Percentiles rank a stretch among this genome's conserved stretches.
Evolutionary conservation across 2,329 filamentous ascomycete species (phyloP).

Genomic region (Penicillium glabrum): DNA sequence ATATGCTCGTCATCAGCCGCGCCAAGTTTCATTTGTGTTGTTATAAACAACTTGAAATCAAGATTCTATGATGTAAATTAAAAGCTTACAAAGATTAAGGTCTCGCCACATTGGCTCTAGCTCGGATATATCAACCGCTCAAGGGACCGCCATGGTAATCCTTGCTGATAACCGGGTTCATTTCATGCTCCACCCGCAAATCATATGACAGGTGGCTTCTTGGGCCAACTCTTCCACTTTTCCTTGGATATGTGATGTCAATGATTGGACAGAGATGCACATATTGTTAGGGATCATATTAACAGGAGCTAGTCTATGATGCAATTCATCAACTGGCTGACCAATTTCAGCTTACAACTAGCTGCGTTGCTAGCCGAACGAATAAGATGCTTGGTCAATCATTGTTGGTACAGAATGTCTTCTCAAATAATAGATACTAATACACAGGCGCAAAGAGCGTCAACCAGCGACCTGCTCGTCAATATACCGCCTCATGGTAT

Average conservation of each 20-base stretch:
- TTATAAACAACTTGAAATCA: background rate
- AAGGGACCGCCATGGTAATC: background rate
- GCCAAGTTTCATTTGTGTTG: background rate
- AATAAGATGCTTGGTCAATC: background rate
- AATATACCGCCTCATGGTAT: slow-evolving; percentile 48
- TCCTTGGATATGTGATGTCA: background rate
- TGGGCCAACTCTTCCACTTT: background rate
- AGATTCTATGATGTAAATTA: background rate
- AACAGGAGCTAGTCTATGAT: background rate
- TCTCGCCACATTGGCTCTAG: background rate
- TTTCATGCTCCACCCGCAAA: background rate
- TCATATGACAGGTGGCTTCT: background rate
- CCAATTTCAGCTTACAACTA: background rate
- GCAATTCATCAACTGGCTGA: background rate
- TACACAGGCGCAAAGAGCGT: background rate
- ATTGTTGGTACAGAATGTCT: background rate
- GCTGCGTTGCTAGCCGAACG: background rate
- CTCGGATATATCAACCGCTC: background rate
- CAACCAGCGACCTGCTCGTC: slow-evolving; percentile 41
- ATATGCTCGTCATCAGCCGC: background rate
- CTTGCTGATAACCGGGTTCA: background rate
- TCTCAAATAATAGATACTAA: background rate
- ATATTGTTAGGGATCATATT: background rate
- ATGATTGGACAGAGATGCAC: background rate
- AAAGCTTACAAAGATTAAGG: background rate